These are phyloP conservation scores for Protomyces arabidopsidicola DNA, from an alignment of 1,139 yeast genomes.

Conservation along the genomic window DNA sequence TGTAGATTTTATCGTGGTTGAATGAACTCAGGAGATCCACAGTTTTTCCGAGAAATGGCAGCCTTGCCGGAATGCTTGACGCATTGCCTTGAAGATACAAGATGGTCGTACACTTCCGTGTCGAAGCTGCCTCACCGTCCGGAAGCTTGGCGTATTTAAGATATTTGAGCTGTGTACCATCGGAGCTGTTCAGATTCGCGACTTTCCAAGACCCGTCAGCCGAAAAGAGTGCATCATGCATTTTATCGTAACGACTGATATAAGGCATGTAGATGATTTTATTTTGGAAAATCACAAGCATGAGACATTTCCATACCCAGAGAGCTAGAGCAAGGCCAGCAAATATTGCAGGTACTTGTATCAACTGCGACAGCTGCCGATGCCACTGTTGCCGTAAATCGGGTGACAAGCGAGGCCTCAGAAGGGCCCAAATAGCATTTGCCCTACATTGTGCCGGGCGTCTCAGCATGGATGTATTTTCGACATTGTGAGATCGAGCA, in stretches of 20 bases:
- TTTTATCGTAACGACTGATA: slow-evolving; percentile 6
- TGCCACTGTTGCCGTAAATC: too few relatives aligned
- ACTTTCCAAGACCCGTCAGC: neutral
- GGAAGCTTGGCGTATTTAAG: neutral
- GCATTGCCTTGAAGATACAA: slow-evolving; percentile 25
- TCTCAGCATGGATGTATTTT: too few relatives aligned
- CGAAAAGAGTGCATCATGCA: neutral
- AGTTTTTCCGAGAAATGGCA: slow-evolving; percentile 10
- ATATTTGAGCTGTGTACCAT: neutral
- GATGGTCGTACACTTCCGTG: neutral
- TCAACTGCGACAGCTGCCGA: slow-evolving; percentile 7
- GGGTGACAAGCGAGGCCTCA: too few relatives aligned
- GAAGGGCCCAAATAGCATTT: too few relatives aligned
- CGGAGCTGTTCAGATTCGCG: neutral
- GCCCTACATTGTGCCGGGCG: too few relatives aligned
- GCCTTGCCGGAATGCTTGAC: slow-evolving; percentile 12
- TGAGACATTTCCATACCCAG: slow-evolving; percentile 23
- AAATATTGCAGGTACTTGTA: slow-evolving; percentile 17
- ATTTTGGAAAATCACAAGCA: slow-evolving; percentile 16
- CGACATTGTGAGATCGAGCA: too few relatives aligned
- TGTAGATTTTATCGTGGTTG: too few relatives aligned
- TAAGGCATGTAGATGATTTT: slow-evolving; percentile 25
- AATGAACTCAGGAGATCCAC: neutral
- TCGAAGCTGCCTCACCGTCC: neutral
- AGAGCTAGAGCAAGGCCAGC: slow-evolving; percentile 11